These are phyloP conservation scores for Ceratobasidium papillatum DNA, from an alignment of 1,284 basidiomycete genomes.

Conservation along the genomic window DNA sequence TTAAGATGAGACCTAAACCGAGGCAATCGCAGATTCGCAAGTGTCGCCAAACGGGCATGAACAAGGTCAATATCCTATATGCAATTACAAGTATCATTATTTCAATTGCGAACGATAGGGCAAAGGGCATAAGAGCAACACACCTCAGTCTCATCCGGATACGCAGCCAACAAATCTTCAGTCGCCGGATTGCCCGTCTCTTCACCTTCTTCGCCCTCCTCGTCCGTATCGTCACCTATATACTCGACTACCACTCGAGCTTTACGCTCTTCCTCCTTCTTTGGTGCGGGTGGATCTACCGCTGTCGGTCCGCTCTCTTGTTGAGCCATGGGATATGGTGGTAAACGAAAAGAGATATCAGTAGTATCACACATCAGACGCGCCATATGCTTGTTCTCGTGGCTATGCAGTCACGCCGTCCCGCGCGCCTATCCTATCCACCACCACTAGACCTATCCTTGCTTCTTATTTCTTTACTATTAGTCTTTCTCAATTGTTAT, in stretches of 20 bases:
- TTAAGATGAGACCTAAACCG: conserved; percentile 76
- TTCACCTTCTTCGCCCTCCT: conserved; percentile 50
- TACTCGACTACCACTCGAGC: conserved; percentile 33
- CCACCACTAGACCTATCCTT: neutral
- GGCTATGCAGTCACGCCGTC: conserved; percentile 14
- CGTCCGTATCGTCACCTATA: conserved; percentile 42
- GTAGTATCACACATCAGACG: neutral
- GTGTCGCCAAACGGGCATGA: conserved; percentile 75
- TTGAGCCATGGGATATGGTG: neutral
- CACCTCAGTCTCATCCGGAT: conserved; percentile 74
- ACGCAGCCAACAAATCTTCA: conserved; percentile 56
- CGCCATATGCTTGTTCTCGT: neutral
- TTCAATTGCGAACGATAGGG: conserved; percentile 26
- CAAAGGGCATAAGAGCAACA: conserved; percentile 46
- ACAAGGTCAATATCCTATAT: conserved; percentile 88
- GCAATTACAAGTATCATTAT: conserved; percentile 9
- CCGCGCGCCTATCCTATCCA: neutral
- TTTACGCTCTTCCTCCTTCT: conserved; percentile 14
- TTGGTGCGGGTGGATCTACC: neutral
- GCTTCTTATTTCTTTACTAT: too few relatives aligned
- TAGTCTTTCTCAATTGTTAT: too few relatives aligned
- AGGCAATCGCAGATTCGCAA: conserved; percentile 66
- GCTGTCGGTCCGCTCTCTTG: neutral
- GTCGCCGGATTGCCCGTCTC: conserved; percentile 51
- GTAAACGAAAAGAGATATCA: neutral